Conservation (phyloP, 2,329 filamentous ascomycete genomes). For the Penicillium sp. region DNA sequence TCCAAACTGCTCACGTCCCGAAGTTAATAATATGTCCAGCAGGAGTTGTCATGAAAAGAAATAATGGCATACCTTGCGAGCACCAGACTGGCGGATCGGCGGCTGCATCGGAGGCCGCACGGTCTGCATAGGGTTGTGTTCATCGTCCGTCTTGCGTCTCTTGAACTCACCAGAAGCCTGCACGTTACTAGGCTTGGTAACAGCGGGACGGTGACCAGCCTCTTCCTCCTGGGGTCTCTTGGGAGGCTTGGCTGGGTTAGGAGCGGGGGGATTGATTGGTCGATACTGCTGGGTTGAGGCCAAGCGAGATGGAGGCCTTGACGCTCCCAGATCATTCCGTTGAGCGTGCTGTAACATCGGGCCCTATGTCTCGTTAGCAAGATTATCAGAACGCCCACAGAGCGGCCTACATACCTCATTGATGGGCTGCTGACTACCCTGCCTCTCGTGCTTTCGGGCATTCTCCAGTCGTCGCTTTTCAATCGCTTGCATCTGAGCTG, state of each 20-base stretch:
- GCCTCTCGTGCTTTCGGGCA: constrained; percentile 43
- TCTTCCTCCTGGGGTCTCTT: constrained; percentile 69
- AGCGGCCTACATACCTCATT: constrained; percentile 33
- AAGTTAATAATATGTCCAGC: constrained; percentile 5
- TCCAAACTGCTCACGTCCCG: constrained; percentile 34
- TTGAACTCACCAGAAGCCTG: constrained; percentile 69
- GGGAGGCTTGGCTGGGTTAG: constrained; percentile 63
- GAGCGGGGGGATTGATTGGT: constrained; percentile 57
- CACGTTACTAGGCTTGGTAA: constrained; percentile 42
- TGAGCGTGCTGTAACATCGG: constrained; percentile 30
- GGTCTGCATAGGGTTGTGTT: constrained; percentile 58
- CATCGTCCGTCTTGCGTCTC: constrained; percentile 70
- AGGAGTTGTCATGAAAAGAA: neutral
- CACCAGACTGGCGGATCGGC: constrained; percentile 74
- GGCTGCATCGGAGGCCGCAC: constrained; percentile 69
- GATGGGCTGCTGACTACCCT: constrained; percentile 39
- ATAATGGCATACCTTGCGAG: constrained; percentile 58
- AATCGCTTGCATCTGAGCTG: constrained; percentile 57
- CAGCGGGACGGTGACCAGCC: constrained; percentile 45
- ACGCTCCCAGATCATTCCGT: constrained; percentile 48
- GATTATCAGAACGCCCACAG: neutral
- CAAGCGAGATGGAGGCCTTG: constrained; percentile 48
- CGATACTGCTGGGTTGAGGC: constrained; percentile 54
- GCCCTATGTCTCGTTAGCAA: constrained; percentile 15
- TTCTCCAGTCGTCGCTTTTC: constrained; percentile 49